These are phyloP conservation scores for Chaetomiaceae sp. DNA, from an alignment of 2,329 filamentous ascomycete species.

Conservation along the genomic window DNA sequence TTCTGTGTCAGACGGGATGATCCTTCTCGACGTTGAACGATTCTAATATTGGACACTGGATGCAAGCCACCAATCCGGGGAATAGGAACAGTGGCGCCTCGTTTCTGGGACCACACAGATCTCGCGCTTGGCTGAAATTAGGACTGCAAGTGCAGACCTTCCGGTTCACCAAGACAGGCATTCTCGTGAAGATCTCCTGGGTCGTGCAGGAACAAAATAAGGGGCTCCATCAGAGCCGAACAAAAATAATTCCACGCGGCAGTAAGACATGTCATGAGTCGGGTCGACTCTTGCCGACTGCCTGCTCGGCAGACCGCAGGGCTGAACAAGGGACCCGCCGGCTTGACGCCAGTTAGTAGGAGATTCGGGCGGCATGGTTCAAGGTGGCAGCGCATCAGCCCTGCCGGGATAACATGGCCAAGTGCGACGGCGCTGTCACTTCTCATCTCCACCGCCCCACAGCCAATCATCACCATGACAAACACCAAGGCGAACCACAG, in stretches of 20 bases:
- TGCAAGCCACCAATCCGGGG: slow-evolving; percentile 5
- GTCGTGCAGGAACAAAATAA: slow-evolving; percentile 8
- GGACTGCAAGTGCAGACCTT: neutral
- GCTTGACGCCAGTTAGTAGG: neutral
- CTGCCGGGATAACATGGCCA: slow-evolving; percentile 6
- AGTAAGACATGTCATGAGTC: slow-evolving; percentile 1
- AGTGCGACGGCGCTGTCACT: slow-evolving; percentile 1
- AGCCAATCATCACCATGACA: neutral
- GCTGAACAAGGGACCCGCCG: neutral
- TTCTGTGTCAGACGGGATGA: slow-evolving; percentile 1
- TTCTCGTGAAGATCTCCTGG: neutral
- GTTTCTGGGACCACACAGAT: neutral
- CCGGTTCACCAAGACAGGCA: neutral
- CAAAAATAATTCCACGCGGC: neutral
- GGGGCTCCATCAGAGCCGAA: neutral
- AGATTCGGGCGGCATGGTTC: slow-evolving; percentile 9
- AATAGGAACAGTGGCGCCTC: neutral
- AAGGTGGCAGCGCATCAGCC: slow-evolving; percentile 6
- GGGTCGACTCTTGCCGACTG: slow-evolving; percentile 4
- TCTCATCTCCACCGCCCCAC: slow-evolving; percentile 16
- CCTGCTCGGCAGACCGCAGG: slow-evolving; percentile 1
- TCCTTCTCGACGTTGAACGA: neutral
- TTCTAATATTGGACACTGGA: neutral
- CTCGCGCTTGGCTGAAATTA: neutral
- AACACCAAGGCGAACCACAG: neutral